Conservation (phyloP, 805 yeast species). For the Hanseniaspora thailandica region DNA sequence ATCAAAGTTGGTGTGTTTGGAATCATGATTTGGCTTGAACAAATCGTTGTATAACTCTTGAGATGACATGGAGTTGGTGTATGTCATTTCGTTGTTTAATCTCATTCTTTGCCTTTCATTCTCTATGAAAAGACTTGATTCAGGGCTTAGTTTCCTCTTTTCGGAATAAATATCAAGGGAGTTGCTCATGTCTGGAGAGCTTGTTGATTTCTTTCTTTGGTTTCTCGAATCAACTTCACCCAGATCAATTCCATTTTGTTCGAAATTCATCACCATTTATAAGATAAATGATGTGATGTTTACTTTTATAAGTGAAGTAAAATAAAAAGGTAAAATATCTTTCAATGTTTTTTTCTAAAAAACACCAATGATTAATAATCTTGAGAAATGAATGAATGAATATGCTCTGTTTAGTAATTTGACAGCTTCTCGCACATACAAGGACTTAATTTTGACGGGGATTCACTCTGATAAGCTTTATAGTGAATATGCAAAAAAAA, state of each 20-base stretch:
- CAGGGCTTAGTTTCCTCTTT: background rate
- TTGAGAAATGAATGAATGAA: too few relatives aligned
- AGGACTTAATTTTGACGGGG: too few relatives aligned
- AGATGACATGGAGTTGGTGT: background rate
- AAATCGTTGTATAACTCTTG: background rate
- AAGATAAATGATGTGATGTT: too few relatives aligned
- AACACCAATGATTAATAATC: too few relatives aligned
- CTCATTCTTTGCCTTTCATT: background rate
- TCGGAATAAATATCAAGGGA: background rate
- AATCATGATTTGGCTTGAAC: background rate
- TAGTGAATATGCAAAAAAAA: too few relatives aligned
- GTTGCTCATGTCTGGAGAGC: background rate
- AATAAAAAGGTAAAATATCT: too few relatives aligned
- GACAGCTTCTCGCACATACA: too few relatives aligned
- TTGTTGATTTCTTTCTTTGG: background rate
- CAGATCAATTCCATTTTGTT: slow-evolving; percentile 13
- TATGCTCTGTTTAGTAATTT: too few relatives aligned
- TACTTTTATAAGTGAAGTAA: too few relatives aligned
- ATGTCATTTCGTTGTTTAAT: background rate
- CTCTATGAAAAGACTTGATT: background rate
- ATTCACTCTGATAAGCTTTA: too few relatives aligned
- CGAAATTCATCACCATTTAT: slow-evolving; percentile 14
- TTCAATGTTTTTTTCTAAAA: too few relatives aligned
- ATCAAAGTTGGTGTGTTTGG: background rate
- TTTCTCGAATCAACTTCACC: background rate